Evolutionary conservation across 176 grass and related monocot genomes (phyloP).

Genomic region (Ensete ventricosum): DNA sequence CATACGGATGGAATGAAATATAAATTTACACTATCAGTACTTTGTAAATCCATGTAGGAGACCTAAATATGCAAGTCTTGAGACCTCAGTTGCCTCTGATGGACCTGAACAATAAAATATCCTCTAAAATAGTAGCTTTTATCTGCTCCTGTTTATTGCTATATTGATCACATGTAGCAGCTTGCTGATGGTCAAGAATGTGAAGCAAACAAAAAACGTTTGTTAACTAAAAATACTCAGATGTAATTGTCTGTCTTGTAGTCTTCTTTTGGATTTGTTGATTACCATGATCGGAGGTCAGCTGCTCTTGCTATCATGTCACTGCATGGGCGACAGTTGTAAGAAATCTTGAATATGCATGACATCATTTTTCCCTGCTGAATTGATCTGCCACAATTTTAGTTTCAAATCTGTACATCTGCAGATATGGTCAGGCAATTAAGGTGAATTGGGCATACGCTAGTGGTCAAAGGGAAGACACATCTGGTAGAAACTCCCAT

Average conservation of each 20-base stretch:
- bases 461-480: conserved; percentile 79
- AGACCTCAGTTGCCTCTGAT: too few relatives aligned
- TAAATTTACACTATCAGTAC: too few relatives aligned
- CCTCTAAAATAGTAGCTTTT: too few relatives aligned
- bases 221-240: too few relatives aligned
- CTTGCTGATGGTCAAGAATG: neutral
- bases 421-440: conserved; percentile 81
- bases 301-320: conserved; percentile 72
- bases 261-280: conserved; percentile 90
- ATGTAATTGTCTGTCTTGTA: conserved; percentile 19
- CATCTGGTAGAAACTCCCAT: conserved; percentile 39
- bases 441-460: conserved; percentile 87
- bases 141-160: too few relatives aligned
- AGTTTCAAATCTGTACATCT: neutral
- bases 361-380: neutral
- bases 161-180: neutral
- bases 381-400: conserved; percentile 13
- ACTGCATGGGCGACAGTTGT: conserved; percentile 69
- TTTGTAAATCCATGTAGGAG: too few relatives aligned
- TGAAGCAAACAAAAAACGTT: too few relatives aligned
- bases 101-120: too few relatives aligned
- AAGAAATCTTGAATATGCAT: conserved; percentile 10
- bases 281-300: conserved; percentile 73
- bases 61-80: too few relatives aligned
- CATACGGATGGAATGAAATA: too few relatives aligned